phyloP scores from a whole-genome alignment of 75 land plant species.

The Picea glauca region DNA sequence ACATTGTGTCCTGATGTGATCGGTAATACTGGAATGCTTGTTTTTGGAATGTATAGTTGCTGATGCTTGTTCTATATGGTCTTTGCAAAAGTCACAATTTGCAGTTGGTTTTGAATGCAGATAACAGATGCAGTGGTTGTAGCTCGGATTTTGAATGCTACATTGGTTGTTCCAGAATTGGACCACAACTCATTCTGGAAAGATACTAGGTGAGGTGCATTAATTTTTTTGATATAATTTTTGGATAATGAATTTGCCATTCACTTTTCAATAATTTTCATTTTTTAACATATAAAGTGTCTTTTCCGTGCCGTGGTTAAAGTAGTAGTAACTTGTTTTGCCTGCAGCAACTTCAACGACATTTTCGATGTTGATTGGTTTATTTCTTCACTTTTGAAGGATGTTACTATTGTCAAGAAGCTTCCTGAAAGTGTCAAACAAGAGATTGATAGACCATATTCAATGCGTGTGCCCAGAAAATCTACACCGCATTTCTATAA shows the following conservation, averaged over 20 bases:
- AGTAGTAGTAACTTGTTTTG: constrained; percentile 8
- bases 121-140: constrained; percentile 98
- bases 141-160: constrained; percentile 94
- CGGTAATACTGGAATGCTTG: neutral
- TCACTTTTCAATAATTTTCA: neutral
- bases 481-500: constrained; percentile 77
- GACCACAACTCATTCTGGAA: constrained; percentile 98
- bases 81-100: neutral
- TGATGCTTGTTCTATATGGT: neutral
- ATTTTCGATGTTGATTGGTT: constrained; percentile 97
- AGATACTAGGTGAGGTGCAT: constrained; percentile 70
- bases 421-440: constrained; percentile 69
- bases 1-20: neutral
- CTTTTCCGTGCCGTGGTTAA: neutral
- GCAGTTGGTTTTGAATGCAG: constrained; percentile 35
- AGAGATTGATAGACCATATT: constrained; percentile 71
- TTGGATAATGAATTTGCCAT: neutral
- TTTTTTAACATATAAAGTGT: neutral
- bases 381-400: constrained; percentile 75
- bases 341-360: constrained; percentile 83
- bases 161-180: constrained; percentile 84
- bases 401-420: constrained; percentile 73
- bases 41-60: neutral
- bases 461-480: constrained; percentile 94
- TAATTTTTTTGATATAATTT: neutral